Base-by-base conservation (phyloP, 768 basidiomycete genomes). In the Russula lepida region DNA sequence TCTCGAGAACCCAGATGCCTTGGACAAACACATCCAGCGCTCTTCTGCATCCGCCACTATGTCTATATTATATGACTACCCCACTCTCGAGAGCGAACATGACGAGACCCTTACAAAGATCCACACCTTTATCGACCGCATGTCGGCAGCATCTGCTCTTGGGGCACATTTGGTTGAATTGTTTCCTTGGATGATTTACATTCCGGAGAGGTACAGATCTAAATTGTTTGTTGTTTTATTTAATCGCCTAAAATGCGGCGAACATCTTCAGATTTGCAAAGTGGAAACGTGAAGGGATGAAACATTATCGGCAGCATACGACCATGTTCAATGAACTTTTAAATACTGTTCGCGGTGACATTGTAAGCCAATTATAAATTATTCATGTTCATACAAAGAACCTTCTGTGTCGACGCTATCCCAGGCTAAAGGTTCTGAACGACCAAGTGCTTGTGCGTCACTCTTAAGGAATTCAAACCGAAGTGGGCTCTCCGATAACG, bases 201-300 rank as follows among this genome's bases (percentile, higher is more conserved):
- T 68, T 28, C 66, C 67, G 4, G 41, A 47, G 39, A 61, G 63
- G 63, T 58, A 37, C n/a, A 19, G 4, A 6, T 37, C 15, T 27
- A 17, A 7, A 28, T 8, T 1, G 8, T 7, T 13, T 4, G 7
- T 28, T 13, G 8, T 25, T n/a, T 9, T 30, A 6, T 28, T 33
- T 6, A n/a, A 27, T 33, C 6, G 11, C 39, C 19, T 9, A 9
- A 0, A 12, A 4, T 13, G 3, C 8, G 13, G 27, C n/a, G 4
- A 13, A 46, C n/a, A n/a, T n/a, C 27, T 21, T 15, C 25, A 62
- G 61, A 19, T 52, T 68, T 32, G 62, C 66, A 3, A 63, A 61
- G 27, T 69, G 68, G 68, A 69, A 69, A 44, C 68, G 68, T 37
- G 63, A 68, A n/a, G 68, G 46, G 30, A 48, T 46, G 35, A n/a